Base-by-base conservation (phyloP, 192 early-diverging fungal genomes). In the Linnemannia exigua region DNA sequence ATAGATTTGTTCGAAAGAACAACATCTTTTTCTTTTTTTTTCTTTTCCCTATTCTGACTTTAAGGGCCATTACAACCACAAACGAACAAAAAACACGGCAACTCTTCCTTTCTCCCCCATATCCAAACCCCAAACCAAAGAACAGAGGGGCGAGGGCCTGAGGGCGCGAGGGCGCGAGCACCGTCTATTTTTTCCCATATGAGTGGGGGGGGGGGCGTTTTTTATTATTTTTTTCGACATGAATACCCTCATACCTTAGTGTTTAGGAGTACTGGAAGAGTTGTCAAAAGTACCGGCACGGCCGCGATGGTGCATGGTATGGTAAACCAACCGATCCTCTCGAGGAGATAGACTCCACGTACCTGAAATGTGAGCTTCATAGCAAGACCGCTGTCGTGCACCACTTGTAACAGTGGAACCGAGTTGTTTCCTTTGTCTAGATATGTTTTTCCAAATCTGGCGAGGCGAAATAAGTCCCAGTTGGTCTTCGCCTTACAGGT, bases 401-500 rank as follows among this genome's bases (percentile, higher is more conserved):
- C 58, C 67, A 80, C 72, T 58, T 75, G 79, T 19, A 75, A 3
- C n/a, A 80, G 72, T 15, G 51, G 79, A 1, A 58, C 72, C 17
- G 31, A 37, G 48, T 70, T 50, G 48, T 75, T 75, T 70, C 72
- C 79, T 5, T 31, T 33, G 72, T 80, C 67, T 14, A 80, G 28
- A 51, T 58, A 80, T 16, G 79, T 1, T 48, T 80, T 80, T 1
- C 79, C 72, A 58, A 75, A 80, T 41, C 72, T 68, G 12, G 67
- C 71, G 31, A 79, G 61, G 25, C 78, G 78, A 74, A 79, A 79
- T n/a, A 79, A 35, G 51, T 79, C 72, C 71, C 79, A 74, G 67
- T 69, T 48, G 5, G 72, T 80, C 68, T 80, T 80, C 15, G 79
- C 46, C n/a, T 25, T 44, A 38, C 72, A 75, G 50, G 31, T 70